Conservation (phyloP, 176 grass and related monocot species). For the Rhynchospora tenuis region DNA sequence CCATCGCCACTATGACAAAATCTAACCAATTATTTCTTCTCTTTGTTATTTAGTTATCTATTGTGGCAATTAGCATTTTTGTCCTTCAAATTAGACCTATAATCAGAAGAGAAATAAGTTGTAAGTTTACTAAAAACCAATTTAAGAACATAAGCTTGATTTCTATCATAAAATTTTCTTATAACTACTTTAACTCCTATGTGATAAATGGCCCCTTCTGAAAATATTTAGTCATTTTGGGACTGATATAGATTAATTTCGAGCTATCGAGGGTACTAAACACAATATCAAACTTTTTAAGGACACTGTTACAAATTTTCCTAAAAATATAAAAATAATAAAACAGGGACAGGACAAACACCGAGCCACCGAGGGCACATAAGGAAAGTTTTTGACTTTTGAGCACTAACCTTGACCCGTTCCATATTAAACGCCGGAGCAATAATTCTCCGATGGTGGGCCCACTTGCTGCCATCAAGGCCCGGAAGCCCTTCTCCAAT, state of each 20-base stretch:
- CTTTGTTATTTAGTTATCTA: not conserved
- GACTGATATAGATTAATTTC: not conserved
- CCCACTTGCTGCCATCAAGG: constrained; percentile 54
- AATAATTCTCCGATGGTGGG: constrained; percentile 49
- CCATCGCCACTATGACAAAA: not conserved
- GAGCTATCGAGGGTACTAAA: not conserved
- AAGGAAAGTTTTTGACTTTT: not conserved
- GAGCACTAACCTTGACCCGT: constrained; percentile 48
- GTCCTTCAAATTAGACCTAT: not conserved
- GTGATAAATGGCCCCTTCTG: not conserved
- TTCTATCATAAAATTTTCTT: not conserved
- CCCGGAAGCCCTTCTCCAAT: constrained; percentile 48
- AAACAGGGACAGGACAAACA: too few species aligned
- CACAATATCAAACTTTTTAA: not conserved
- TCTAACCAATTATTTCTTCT: not conserved
- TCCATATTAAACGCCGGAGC: constrained; percentile 83
- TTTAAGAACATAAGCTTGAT: not conserved
- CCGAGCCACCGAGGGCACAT: not conserved
- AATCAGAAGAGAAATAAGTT: not conserved
- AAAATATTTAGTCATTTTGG: not conserved
- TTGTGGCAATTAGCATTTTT: not conserved
- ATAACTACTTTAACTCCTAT: not conserved
- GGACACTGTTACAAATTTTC: not conserved
- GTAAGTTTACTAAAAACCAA: not conserved
- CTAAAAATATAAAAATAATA: not conserved